phyloP scores from a whole-genome alignment of 2,329 filamentous ascomycete species.

The Didymosphaeria variabile region DNA sequence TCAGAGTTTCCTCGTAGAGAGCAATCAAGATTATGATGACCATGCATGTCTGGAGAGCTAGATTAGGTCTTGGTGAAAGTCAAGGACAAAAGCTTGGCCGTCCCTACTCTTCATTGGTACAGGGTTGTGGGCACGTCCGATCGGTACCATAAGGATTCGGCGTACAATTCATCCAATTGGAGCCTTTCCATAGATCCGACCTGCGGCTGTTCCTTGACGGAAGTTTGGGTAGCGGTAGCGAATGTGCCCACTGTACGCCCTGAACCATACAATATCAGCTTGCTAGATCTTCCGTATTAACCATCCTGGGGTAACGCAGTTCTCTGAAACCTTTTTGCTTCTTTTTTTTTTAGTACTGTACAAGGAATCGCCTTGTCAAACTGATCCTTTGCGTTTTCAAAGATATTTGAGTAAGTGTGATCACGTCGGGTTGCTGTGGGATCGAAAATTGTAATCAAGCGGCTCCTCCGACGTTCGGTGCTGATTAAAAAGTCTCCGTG shows the following conservation, averaged over 20 bases:
- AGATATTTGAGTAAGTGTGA: background rate
- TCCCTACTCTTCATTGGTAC: too few relatives aligned
- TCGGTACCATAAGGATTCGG: background rate
- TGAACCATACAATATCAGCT: background rate
- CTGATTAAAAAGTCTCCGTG: background rate
- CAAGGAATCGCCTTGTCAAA: background rate
- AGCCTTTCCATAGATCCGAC: background rate
- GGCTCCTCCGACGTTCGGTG: background rate
- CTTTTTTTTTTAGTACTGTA: background rate
- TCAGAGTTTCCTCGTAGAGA: too few relatives aligned
- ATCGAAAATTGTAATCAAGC: background rate
- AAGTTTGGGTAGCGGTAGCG: background rate
- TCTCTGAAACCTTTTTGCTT: too few relatives aligned
- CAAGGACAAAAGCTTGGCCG: too few relatives aligned
- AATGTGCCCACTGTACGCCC: background rate
- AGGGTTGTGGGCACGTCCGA: background rate
- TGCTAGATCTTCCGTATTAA: background rate
- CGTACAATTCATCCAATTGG: background rate
- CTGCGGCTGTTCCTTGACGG: background rate
- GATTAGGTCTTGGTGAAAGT: too few relatives aligned
- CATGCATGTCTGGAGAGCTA: too few relatives aligned
- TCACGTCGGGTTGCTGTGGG: background rate
- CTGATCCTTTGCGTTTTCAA: background rate
- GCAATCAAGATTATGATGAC: too few relatives aligned
- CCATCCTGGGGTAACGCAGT: background rate